Percentiles rank a stretch among this genome's conserved stretches.
Conservation (phyloP, 106 monocot genomes). For the Gastrodia elata region DNA sequence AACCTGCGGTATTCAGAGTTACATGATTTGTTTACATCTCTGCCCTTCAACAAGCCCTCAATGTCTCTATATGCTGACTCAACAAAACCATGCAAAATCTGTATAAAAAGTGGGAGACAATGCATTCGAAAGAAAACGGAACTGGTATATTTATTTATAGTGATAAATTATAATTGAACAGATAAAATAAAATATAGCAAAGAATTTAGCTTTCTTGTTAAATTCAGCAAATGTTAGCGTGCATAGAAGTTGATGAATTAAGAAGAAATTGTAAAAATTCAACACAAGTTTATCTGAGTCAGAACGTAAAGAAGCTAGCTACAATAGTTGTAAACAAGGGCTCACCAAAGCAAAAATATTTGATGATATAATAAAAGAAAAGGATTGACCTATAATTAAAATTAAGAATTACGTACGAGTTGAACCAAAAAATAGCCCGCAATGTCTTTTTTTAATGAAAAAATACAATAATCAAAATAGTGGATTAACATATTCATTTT, state of each 20-base stretch:
- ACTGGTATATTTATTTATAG: neutral
- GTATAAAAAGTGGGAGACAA: neutral
- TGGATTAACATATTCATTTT: too few species aligned
- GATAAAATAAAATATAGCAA: neutral
- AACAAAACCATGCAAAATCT: neutral
- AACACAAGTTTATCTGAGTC: neutral
- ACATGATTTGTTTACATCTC: slow-evolving; percentile 6
- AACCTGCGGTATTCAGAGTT: slow-evolving; percentile 18
- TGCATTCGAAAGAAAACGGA: neutral
- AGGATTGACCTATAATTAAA: neutral
- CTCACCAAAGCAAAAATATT: neutral
- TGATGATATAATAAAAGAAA: neutral
- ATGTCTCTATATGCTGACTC: neutral
- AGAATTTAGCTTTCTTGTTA: neutral
- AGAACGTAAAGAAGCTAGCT: neutral
- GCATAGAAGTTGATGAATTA: too few species aligned
- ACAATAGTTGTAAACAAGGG: neutral
- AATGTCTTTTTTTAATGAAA: too few species aligned
- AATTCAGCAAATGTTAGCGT: neutral
- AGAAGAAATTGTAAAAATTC: too few species aligned
- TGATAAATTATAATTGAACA: neutral
- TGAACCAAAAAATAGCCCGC: neutral
- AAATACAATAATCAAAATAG: too few species aligned
- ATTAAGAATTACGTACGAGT: neutral
- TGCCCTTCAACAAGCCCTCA: slow-evolving; percentile 7